These are phyloP conservation scores for Musa acuminata DNA, from an alignment of 176 grass and related monocot species.

Conservation along the genomic window DNA sequence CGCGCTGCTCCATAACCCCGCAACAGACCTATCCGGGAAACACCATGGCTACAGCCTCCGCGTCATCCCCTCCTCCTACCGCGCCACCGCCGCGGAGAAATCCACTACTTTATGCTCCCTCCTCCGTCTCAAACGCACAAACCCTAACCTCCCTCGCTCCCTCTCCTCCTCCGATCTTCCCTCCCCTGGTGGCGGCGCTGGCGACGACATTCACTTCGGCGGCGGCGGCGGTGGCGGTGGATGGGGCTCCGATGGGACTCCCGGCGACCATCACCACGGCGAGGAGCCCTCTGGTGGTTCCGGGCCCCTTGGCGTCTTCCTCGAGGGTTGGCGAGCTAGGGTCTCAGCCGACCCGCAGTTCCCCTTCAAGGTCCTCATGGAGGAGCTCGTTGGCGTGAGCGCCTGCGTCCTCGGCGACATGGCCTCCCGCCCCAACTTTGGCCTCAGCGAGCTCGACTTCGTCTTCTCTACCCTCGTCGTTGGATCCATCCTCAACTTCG, in stretches of 20 bases:
- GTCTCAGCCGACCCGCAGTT: constrained; percentile 12
- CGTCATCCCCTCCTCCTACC: neutral
- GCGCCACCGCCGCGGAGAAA: too few species aligned
- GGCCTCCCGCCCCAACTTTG: constrained; percentile 14
- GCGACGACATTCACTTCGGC: neutral
- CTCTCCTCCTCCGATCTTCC: neutral
- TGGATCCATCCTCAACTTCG: constrained; percentile 15
- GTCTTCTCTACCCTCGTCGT: constrained; percentile 18
- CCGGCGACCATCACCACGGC: constrained; percentile 5
- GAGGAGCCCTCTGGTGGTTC: neutral
- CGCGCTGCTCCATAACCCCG: neutral
- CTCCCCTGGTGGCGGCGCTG: neutral
- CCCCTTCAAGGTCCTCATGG: constrained; percentile 20
- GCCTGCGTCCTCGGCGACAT: constrained; percentile 19
- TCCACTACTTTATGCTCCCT: neutral
- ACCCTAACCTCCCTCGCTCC: neutral
- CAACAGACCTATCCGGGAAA: neutral
- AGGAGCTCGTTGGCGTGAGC: constrained; percentile 14
- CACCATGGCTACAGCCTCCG: neutral
- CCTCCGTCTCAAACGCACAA: neutral
- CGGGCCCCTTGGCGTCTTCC: constrained; percentile 1
- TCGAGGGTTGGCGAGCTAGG: constrained; percentile 11
- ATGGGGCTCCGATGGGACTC: neutral
- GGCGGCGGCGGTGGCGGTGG: neutral
- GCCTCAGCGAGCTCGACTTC: constrained; percentile 17